These are phyloP conservation scores for Setomelanomma holmii DNA, from an alignment of 2,329 filamentous ascomycete genomes.

Conservation along the genomic window DNA sequence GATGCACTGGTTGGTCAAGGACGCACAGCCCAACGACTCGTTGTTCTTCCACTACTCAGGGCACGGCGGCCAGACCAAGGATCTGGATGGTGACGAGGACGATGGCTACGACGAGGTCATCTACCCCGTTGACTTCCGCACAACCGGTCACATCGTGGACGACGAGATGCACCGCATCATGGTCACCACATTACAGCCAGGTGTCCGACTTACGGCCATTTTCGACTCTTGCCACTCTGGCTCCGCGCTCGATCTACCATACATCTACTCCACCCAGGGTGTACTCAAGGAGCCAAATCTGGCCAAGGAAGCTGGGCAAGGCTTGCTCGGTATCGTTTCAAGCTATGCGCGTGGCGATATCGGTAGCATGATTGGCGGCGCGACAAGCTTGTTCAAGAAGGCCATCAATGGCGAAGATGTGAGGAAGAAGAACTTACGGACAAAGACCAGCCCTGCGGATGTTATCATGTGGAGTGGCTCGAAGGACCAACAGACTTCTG, in stretches of 20 bases:
- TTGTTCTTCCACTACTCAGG: conserved; percentile 97
- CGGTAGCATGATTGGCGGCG: conserved; percentile 76
- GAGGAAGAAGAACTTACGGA: conserved; percentile 80
- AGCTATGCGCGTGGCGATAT: conserved; percentile 86
- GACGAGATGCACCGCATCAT: conserved; percentile 83
- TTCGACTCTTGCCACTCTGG: conserved; percentile 85
- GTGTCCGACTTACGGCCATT: conserved; percentile 83
- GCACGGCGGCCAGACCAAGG: conserved; percentile 82
- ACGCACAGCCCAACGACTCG: conserved; percentile 89
- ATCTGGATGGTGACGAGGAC: conserved; percentile 79
- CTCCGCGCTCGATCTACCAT: conserved; percentile 77
- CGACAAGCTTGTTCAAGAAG: conserved; percentile 88
- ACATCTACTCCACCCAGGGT: conserved; percentile 81
- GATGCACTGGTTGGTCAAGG: conserved; percentile 98
- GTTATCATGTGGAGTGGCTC: conserved; percentile 98
- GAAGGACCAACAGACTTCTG: conserved; percentile 93
- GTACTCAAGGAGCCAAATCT: conserved; percentile 82
- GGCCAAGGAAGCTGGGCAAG: conserved; percentile 78
- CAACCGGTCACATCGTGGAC: conserved; percentile 81
- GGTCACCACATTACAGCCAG: conserved; percentile 78
- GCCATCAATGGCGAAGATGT: conserved; percentile 80
- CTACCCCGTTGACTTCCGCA: conserved; percentile 81
- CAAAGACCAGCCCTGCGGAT: conserved; percentile 92
- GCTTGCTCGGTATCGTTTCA: conserved; percentile 73
- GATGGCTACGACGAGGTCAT: conserved; percentile 86